These are phyloP conservation scores for Macadamia integrifolia DNA, from an alignment of 164 flowering plant genomes.

Conservation along the genomic window DNA sequence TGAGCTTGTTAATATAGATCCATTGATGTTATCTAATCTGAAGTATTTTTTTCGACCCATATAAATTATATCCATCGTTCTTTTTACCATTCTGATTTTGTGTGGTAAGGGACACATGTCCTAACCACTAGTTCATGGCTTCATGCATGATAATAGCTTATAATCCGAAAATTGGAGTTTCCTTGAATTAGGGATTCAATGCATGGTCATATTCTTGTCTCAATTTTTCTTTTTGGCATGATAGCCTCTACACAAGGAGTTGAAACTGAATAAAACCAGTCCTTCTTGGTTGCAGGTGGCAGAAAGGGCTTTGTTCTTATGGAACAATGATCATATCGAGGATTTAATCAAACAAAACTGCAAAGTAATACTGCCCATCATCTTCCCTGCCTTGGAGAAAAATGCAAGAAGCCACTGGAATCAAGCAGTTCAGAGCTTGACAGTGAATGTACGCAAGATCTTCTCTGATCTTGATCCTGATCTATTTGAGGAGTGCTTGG, in stretches of 20 bases:
- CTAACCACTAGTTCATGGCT: no score
- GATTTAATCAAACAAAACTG: slow-evolving; percentile 61
- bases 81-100: no score
- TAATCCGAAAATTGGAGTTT: no score
- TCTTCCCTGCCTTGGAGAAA: slow-evolving; percentile 67
- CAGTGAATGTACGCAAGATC: slow-evolving; percentile 65
- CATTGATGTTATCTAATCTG: no score
- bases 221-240: not conserved
- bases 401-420: slow-evolving; percentile 75
- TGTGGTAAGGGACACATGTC: no score
- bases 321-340: slow-evolving; percentile 80
- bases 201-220: no score
- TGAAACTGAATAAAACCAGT: not conserved
- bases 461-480: slow-evolving; percentile 65
- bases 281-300: slow-evolving; percentile 52
- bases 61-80: no score
- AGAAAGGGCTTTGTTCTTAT: slow-evolving; percentile 70
- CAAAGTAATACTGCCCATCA: slow-evolving; percentile 57
- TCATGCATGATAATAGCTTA: no score
- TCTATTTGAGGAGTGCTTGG: slow-evolving; percentile 60
- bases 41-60: no score
- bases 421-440: slow-evolving; percentile 73
- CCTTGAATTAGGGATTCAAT: no score
- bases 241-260: not conserved
- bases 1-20: no score